Evolutionary conservation across 768 basidiomycete species (phyloP).

Genomic region (Kondoa malvinella): DNA sequence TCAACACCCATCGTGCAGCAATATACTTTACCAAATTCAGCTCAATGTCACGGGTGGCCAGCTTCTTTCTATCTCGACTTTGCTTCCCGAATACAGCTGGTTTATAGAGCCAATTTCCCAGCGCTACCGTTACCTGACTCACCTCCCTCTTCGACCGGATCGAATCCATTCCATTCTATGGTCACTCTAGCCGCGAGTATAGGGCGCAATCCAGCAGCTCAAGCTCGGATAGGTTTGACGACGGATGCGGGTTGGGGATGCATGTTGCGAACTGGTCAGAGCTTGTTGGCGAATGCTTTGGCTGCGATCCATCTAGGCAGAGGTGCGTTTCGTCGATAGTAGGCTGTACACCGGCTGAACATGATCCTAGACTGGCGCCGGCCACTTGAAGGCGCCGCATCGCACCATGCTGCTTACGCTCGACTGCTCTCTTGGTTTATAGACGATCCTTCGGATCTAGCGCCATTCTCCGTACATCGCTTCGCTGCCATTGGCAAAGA

Average conservation of each 20-base stretch:
- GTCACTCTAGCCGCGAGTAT: conserved; percentile 18
- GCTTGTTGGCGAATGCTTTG: conserved; percentile 63
- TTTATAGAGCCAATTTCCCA: conserved; percentile 72
- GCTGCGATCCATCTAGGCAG: conserved; percentile 56
- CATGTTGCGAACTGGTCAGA: conserved; percentile 76
- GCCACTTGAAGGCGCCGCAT: conserved; percentile 26
- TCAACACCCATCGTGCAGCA: conserved; percentile 21
- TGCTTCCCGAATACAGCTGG: conserved; percentile 71
- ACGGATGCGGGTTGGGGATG: conserved; percentile 81
- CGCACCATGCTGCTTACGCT: conserved; percentile 60
- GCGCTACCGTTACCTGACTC: conserved; percentile 43
- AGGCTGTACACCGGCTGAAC: neutral
- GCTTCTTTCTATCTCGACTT: conserved; percentile 76
- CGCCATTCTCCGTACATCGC: conserved; percentile 86
- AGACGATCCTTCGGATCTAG: conserved; percentile 63
- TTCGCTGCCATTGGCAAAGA: conserved; percentile 92
- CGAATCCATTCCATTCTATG: conserved; percentile 31
- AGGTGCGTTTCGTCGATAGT: conserved; percentile 37
- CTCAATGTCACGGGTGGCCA: conserved; percentile 41
- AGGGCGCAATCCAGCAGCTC: conserved; percentile 46
- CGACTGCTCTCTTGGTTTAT: conserved; percentile 88
- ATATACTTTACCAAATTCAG: conserved; percentile 21
- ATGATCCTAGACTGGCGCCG: conserved; percentile 59
- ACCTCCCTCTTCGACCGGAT: conserved; percentile 28
- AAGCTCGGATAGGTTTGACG: conserved; percentile 62